Conservation (phyloP, 495 filamentous ascomycete genomes). For the Penicillium pancosmium region DNA sequence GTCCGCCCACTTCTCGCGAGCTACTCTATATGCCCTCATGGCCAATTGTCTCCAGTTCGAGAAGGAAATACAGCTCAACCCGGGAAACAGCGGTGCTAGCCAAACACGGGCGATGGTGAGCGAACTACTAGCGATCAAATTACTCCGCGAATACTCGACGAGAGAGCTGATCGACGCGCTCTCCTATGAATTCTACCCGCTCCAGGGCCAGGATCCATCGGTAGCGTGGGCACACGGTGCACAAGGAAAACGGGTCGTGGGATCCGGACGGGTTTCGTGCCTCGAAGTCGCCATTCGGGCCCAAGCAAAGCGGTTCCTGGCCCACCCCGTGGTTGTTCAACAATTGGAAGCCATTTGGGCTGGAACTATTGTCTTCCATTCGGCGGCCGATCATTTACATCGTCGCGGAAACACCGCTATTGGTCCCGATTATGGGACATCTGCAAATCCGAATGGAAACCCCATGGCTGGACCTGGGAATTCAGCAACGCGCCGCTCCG, state of each 20-base stretch:
- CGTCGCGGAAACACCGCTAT: slow-evolving; percentile 43
- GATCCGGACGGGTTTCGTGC: slow-evolving; percentile 77
- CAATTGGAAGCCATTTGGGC: slow-evolving; percentile 96
- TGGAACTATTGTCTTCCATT: slow-evolving; percentile 90
- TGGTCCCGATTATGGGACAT: slow-evolving; percentile 31
- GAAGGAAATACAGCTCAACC: slow-evolving; percentile 80
- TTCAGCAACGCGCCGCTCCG: slow-evolving; percentile 64
- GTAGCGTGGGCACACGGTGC: slow-evolving; percentile 35
- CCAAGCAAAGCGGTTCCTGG: slow-evolving; percentile 83
- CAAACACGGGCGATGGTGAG: slow-evolving; percentile 82
- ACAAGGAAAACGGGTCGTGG: slow-evolving; percentile 42
- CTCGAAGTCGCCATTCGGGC: slow-evolving; percentile 90
- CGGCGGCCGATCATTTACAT: slow-evolving; percentile 79
- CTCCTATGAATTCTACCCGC: slow-evolving; percentile 90
- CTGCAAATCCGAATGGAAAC: slow-evolving; percentile 13
- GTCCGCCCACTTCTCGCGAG: slow-evolving; percentile 77
- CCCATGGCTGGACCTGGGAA: slow-evolving; percentile 23
- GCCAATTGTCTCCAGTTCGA: slow-evolving; percentile 92
- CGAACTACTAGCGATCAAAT: slow-evolving; percentile 88
- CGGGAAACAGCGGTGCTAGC: slow-evolving; percentile 79
- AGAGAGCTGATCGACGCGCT: slow-evolving; percentile 88
- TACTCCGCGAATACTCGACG: slow-evolving; percentile 85
- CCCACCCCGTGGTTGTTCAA: slow-evolving; percentile 86
- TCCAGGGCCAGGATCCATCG: slow-evolving; percentile 70
- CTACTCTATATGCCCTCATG: slow-evolving; percentile 85